A percentile compares a stretch with the other conserved stretches of the same genome.
These are phyloP conservation scores for Verticillium tricorpus DNA, from an alignment of 2,329 filamentous ascomycete genomes.

Conservation along the genomic window DNA sequence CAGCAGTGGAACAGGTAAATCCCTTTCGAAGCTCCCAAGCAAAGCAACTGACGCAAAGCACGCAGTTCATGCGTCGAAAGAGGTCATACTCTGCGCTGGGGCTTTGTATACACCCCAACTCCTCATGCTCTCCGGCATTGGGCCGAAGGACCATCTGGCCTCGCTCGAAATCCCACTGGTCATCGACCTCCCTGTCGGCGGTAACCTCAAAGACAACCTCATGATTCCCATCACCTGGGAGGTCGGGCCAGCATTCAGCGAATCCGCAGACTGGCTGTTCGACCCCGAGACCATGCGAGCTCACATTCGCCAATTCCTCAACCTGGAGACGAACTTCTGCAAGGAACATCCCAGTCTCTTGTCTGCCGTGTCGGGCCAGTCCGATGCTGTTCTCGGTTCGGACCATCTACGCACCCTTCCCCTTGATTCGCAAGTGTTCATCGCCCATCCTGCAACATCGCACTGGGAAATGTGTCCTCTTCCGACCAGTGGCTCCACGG, in stretches of 20 bases:
- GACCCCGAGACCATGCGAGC: neutral
- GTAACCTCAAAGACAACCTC: neutral
- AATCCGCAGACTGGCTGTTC: neutral
- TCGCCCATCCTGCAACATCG: neutral
- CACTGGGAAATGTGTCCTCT: neutral
- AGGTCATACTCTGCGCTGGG: constrained; percentile 14
- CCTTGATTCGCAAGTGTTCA: neutral
- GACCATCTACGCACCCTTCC: neutral
- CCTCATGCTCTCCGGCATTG: constrained; percentile 4
- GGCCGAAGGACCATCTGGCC: neutral
- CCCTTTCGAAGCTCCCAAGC: neutral
- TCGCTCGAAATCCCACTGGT: constrained; percentile 13
- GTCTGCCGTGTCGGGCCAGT: neutral
- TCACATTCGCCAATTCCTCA: neutral
- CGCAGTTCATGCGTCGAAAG: neutral
- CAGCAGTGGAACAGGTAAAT: neutral
- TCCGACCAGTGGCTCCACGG: neutral
- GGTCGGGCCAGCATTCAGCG: neutral
- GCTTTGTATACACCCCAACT: constrained; percentile 4
- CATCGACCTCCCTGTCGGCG: constrained; percentile 23
- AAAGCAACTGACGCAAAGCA: neutral
- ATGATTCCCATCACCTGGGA: neutral
- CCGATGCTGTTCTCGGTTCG: neutral
- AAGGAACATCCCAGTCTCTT: constrained; percentile 16
- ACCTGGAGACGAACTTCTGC: constrained; percentile 13